Base-by-base conservation (phyloP, 2,329 filamentous ascomycete species). In the Sporothrix schenckii region DNA sequence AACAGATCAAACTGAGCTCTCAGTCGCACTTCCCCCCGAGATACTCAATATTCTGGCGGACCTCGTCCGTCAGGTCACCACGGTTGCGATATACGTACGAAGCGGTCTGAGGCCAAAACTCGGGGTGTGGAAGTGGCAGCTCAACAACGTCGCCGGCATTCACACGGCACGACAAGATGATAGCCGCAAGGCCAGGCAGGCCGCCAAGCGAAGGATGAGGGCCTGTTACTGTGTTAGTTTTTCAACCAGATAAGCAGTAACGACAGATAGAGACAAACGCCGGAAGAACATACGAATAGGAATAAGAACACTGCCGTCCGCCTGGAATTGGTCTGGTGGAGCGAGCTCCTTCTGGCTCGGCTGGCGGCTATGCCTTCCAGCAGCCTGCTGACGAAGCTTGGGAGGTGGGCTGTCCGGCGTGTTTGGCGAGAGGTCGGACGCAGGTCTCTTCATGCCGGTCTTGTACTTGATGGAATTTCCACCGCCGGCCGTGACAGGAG, bases 91-190 rank as follows among this genome's bases (percentile, higher is more conserved):
- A 89, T 34, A 87, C 80, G 74, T 86, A 85, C 4, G 80, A 78
- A n/a, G 87, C 79, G 0, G 87, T 88, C 69, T 85, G 82, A 2
- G 77, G 75, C 87, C 87, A 90, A 9, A 80, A 83, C 66, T 83
- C 82, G 0, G 87, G 87, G 70, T 84, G 80, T 1, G 87, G 87
- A 69, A 90, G 73, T 0, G 87, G 87, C 11, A 89, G 78, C 73
- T 89, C 86, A 67, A 90, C 80, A 1, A 80, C 79, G 74, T 89
- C 87, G 39, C 85, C 83, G 30, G 81, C 80, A 16, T 78, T 78
- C 27, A 89, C 80, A 74, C 85, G 80, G 4, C 84, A 82, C 0
- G 85, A 88, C 47, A 85, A 79, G 73, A 90, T 83, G 61, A 89
- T 78, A 1, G 84, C 81, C 0, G 83, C 86, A 6, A 89, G 77